Evolutionary conservation across 2,329 filamentous ascomycete species (phyloP), one percentile per base, ranked within the genome.

Genomic region (Aspergillus floridensis): DNA sequence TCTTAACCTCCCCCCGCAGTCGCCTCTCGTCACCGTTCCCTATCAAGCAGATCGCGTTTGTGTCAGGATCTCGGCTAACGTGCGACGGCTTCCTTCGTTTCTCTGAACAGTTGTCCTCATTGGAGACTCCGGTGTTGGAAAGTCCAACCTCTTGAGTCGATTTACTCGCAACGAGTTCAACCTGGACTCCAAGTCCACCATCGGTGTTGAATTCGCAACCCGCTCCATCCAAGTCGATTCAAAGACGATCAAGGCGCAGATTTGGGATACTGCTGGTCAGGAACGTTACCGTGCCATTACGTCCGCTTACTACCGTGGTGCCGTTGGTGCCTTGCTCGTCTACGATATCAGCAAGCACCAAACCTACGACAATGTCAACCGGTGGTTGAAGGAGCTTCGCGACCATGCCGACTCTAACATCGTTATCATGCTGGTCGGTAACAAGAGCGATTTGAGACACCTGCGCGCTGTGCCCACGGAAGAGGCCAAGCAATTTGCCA

Each of bases 161-260:
- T 99, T 99, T 87, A 98, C 95, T 72, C 92, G 95, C 77, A 98
- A 99, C 80, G 95, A 99, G 82, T 99, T 99, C 89, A 98, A 98
- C 82, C 86, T 98, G 68, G 95, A 99, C 82, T 96, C 93, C 79
- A 98, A 99, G 87, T 98, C 95, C 65, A 99, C 95, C 71, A 99
- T 99, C 81, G 95, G 95, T 73, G 95, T 99, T 79, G 95, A 99
- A 82, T 99, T 99, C 78, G 95, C 96, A 72, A 99, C 95, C 70
- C 89, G 95, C 66, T 97, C 92, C 69, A 99, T 99, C 77, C 93
- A 98, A 81, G 95, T 99, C 74, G 95, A 99, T 81, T 90, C 91
- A 75, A 99, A 99, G 86, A 99, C 95, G 66, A 99, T 99, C 88
- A 99, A 99, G 86, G 95, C 95, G 71, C 95, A 99, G 84, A 99